These are phyloP conservation scores for Aspergillus oerlinghausenensis DNA, from an alignment of 2,329 filamentous ascomycete species.

Conservation along the genomic window DNA sequence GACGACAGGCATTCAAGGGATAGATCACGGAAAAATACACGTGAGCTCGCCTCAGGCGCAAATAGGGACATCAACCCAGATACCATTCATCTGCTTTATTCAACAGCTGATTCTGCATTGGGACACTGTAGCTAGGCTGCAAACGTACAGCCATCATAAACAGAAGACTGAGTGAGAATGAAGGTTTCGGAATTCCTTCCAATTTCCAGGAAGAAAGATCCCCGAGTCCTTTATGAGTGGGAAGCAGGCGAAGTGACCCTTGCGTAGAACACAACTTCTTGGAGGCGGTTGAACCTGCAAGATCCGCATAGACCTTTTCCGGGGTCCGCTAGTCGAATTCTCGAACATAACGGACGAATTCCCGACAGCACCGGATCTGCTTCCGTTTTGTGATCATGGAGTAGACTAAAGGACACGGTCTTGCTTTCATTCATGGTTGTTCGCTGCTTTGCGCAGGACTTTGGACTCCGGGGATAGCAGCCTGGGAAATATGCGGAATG, in stretches of 20 bases:
- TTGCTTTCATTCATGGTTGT: background rate
- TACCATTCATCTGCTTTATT: too few species aligned
- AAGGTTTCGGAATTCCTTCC: background rate
- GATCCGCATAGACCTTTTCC: background rate
- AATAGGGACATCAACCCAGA: background rate
- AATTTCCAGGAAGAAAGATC: background rate
- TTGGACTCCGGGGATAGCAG: conserved; percentile 11
- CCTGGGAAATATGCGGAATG: conserved; percentile 16
- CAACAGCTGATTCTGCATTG: background rate
- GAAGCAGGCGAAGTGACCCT: background rate
- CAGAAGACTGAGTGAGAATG: background rate
- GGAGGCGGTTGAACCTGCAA: background rate
- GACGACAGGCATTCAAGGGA: background rate
- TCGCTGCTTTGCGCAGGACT: background rate
- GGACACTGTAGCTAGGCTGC: background rate
- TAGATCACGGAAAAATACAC: background rate
- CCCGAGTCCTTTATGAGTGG: background rate
- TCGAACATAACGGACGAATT: background rate
- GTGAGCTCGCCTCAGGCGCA: background rate
- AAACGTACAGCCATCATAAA: background rate
- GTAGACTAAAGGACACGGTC: background rate
- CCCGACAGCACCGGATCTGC: background rate
- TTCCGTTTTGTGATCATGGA: background rate
- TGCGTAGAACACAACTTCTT: background rate
- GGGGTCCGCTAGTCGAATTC: background rate